Base-by-base conservation (phyloP, 179 eudicot genomes). In the Heliamphora pulchella region DNA sequence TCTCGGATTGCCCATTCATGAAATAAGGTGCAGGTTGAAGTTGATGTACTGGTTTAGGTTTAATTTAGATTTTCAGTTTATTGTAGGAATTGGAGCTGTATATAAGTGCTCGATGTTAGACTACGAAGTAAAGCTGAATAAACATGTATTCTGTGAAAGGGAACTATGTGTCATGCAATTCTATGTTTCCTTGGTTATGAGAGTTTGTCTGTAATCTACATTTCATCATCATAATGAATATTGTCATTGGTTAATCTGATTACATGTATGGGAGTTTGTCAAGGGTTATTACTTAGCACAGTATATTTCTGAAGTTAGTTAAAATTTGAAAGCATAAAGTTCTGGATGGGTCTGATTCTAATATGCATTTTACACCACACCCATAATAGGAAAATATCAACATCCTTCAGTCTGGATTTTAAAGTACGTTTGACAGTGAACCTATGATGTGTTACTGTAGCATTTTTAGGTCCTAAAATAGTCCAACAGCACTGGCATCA, bases 231-330 rank as follows among this genome's bases (percentile, higher is more conserved):
- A 5, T 31, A 22, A 22, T 53, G 31, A 20, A 5, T 73, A 51
- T 53, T 39, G 3, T 48, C 75, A 53, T 51, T 73, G 61, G 39
- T 4, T 53, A 41, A 73, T 73, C 44, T 73, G 55, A 13, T 70
- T 70, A 46, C 55, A 70, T 50, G 50, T 70, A 9, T 70, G 74
- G n/a, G 74, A 44, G 74, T 7, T 17, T 70, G 54, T n/a, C 44
- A 50, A 11, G 18, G 61, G 14, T 73, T 43, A 51, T 39, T 73
- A 1, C 76, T 73, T 73, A 1, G 74, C 76, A 51, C 46, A 20
- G 20, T 51, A 18, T 50, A 18, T 48, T 71, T n/a, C 46, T 72
- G 0, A 31, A 31, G 44, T 39, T 66, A 48, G 43, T 71, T 73
- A 51, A 31, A 31, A 31, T 31, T 73, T 51, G 61, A 73, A 51